phyloP scores from a whole-genome alignment of 2,329 filamentous ascomycete genomes.

The Calonectria pseudoreteaudii region DNA sequence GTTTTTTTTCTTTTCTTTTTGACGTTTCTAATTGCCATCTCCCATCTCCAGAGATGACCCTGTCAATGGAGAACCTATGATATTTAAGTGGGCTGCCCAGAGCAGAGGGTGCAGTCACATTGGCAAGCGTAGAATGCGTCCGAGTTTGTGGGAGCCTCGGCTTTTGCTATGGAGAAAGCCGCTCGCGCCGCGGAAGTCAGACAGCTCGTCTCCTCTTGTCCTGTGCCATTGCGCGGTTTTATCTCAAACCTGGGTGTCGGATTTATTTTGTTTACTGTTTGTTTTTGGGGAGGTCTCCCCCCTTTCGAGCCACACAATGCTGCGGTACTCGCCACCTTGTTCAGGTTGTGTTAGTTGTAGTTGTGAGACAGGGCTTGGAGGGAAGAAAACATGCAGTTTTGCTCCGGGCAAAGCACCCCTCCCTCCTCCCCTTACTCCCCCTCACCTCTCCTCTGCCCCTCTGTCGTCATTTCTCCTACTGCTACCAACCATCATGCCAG shows the following conservation, averaged over 20 bases:
- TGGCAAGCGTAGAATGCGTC: not conserved
- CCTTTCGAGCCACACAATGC: conserved; percentile 8
- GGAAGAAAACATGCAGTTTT: not conserved
- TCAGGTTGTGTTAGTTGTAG: not conserved
- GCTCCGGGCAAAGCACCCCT: not conserved
- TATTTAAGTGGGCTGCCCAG: conserved; percentile 6
- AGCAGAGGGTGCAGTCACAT: conserved; percentile 1
- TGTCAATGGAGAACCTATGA: not conserved
- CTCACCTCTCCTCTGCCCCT: not conserved
- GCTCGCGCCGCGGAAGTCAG: conserved; percentile 4
- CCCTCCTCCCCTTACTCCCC: not conserved
- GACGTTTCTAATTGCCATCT: not conserved
- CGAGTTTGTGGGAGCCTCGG: not conserved
- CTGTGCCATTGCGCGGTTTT: not conserved
- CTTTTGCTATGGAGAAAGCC: not conserved
- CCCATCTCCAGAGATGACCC: not conserved
- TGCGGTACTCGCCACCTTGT: not conserved
- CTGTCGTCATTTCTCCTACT: not conserved
- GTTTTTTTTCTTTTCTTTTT: not conserved
- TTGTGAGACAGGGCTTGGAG: not conserved
- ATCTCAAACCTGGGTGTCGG: not conserved
- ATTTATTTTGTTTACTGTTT: not conserved
- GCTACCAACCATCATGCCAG: not conserved
- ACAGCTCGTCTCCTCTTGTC: not conserved
- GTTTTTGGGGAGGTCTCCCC: not conserved